Conservation (phyloP, 176 grass and related monocot species). For the Guadua angustifolia region DNA sequence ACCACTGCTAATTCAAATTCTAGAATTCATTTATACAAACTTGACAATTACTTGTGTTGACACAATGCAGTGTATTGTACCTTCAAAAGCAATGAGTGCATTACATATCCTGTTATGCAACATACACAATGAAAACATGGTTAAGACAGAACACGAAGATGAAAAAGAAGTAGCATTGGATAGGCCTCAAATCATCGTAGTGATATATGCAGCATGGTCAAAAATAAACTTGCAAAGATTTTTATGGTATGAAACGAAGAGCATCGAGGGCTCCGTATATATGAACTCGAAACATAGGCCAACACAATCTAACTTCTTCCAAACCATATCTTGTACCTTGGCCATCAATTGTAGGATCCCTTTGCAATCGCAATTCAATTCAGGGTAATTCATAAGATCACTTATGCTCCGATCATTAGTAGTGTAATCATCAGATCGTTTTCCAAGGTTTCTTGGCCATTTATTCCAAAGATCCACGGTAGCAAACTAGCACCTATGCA, state of each 20-base stretch:
- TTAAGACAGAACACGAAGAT: constrained; percentile 3
- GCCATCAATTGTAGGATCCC: neutral
- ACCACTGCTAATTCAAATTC: constrained; percentile 45
- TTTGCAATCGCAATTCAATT: neutral
- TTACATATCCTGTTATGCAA: neutral
- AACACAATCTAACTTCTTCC: neutral
- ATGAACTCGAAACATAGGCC: neutral
- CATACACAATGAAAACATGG: neutral
- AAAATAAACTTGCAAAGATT: neutral
- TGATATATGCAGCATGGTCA: constrained; percentile 16
- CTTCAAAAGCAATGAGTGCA: constrained; percentile 25
- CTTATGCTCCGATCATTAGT: neutral
- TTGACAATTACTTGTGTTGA: neutral
- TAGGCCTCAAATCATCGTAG: neutral
- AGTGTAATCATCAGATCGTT: no score
- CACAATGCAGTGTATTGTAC: no score
- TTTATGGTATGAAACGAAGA: constrained; percentile 15
- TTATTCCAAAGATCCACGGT: no score
- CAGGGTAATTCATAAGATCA: neutral
- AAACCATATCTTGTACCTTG: constrained; percentile 1
- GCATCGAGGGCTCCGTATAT: neutral
- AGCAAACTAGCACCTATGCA: no score
- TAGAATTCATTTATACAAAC: neutral
- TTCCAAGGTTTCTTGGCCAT: no score
- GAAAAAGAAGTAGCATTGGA: constrained; percentile 10